Evolutionary conservation across 2,329 filamentous ascomycete genomes (phyloP).

Genomic region (Beauveria medogensis): DNA sequence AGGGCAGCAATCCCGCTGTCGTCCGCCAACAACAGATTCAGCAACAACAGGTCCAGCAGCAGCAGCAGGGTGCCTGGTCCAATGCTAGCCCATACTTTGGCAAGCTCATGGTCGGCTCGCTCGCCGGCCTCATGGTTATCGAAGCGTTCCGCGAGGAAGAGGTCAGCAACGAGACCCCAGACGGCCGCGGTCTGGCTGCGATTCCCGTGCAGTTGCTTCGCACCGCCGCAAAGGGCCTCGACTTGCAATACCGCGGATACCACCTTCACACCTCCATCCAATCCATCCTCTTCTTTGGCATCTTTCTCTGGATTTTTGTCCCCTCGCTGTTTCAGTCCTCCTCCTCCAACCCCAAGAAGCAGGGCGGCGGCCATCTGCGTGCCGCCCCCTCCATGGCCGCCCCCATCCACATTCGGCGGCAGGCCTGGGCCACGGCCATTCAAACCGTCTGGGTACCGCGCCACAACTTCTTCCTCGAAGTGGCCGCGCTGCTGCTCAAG

Average conservation of each 20-base stretch:
- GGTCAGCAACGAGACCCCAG: constrained; percentile 52
- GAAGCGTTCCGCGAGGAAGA: constrained; percentile 68
- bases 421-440: constrained; percentile 88
- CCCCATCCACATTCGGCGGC: constrained; percentile 74
- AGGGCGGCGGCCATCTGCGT: constrained; percentile 35
- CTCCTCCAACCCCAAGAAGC: constrained; percentile 44
- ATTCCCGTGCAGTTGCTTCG: constrained; percentile 53
- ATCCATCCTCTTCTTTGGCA: constrained; percentile 43
- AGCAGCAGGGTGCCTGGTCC: constrained; percentile 46
- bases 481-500: constrained; percentile 71
- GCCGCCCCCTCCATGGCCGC: constrained; percentile 67
- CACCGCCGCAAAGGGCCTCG: constrained; percentile 37
- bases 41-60: constrained; percentile 37
- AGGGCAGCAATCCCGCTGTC: constrained; percentile 32
- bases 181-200: constrained; percentile 59
- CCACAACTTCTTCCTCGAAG: constrained; percentile 79
- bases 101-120: constrained; percentile 86
- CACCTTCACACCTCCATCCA: constrained; percentile 46
- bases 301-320: constrained; percentile 46
- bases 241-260: constrained; percentile 47
- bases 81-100: constrained; percentile 49
- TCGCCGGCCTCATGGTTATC: constrained; percentile 86
- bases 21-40: constrained; percentile 50
- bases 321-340: constrained; percentile 41
- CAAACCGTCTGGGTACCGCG: constrained; percentile 88